phyloP scores from a whole-genome alignment of 192 early-diverging fungal species.

The Funneliformis mosseae region DNA sequence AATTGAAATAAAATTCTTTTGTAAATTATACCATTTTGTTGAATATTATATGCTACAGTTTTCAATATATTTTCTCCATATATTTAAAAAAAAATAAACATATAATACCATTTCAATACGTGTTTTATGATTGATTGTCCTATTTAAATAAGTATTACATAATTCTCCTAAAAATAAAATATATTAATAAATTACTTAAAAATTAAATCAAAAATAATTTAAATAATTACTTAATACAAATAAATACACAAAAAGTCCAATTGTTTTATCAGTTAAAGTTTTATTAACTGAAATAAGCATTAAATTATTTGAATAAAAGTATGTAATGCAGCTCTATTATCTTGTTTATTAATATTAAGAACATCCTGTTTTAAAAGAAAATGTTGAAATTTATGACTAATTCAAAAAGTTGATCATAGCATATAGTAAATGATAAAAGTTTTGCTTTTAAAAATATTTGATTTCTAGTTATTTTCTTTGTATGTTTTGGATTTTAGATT shows the following conservation, averaged over 20 bases:
- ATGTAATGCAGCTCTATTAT: neutral
- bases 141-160: conserved; percentile 2
- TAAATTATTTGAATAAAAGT: neutral
- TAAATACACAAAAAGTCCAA: neutral
- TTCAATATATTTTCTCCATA: neutral
- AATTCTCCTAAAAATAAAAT: neutral
- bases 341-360: neutral
- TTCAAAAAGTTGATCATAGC: neutral
- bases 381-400: neutral
- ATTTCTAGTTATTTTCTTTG: no score
- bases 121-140: neutral
- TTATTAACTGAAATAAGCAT: neutral
- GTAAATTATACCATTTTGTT: conserved; percentile 5
- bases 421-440: no score
- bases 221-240: no score
- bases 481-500: no score
- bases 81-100: neutral
- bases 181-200: no score
- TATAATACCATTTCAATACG: neutral
- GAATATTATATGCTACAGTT: neutral
- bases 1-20: neutral
- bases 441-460: no score
- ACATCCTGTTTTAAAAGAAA: neutral
- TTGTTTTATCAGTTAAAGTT: neutral
- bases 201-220: no score